Evolutionary conservation across 257 asterid species (phyloP).

Genomic region (Primulina tabacum): DNA sequence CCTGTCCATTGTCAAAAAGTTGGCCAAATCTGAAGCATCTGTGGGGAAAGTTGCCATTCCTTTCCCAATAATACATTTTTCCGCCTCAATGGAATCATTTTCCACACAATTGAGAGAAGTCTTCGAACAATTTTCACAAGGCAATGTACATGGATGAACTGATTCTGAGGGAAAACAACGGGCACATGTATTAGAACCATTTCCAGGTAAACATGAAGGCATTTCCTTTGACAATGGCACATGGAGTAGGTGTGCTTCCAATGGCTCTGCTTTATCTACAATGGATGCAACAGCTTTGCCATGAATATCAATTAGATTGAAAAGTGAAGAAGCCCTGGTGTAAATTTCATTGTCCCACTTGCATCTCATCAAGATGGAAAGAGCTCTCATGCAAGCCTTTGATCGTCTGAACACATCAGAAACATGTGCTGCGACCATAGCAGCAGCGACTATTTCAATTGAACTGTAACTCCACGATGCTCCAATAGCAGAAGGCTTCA

Average conservation of each 20-base stretch:
- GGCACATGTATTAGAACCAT: constrained; percentile 40
- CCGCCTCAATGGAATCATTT: constrained; percentile 33
- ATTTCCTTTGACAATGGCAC: constrained; percentile 47
- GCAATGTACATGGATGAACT: constrained; percentile 44
- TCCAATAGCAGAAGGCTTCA: constrained; percentile 92
- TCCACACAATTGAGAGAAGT: constrained; percentile 36
- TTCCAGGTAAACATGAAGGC: constrained; percentile 55
- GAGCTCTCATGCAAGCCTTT: constrained; percentile 96
- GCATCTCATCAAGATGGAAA: constrained; percentile 72
- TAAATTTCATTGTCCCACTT: constrained; percentile 88
- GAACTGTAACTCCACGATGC: constrained; percentile 93
- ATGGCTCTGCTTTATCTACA: constrained; percentile 88
- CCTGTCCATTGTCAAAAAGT: constrained; percentile 86
- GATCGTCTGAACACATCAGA: constrained; percentile 90
- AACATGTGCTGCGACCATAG: constrained; percentile 99
- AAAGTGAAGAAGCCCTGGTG: constrained; percentile 86
- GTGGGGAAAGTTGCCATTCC: constrained; percentile 60
- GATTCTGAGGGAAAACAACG: constrained; percentile 50
- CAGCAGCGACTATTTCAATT: constrained; percentile 96
- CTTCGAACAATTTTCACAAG: constrained; percentile 41
- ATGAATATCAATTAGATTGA: constrained; percentile 86
- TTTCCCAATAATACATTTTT: constrained; percentile 48
- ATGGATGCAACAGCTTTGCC: constrained; percentile 91
- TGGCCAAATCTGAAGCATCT: constrained; percentile 94
- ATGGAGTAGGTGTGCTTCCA: constrained; percentile 79